A percentile compares a stretch with the other conserved stretches of the same genome.
phyloP scores from a whole-genome alignment of 2,329 filamentous ascomycete genomes.

The Kalmusia sp. region DNA sequence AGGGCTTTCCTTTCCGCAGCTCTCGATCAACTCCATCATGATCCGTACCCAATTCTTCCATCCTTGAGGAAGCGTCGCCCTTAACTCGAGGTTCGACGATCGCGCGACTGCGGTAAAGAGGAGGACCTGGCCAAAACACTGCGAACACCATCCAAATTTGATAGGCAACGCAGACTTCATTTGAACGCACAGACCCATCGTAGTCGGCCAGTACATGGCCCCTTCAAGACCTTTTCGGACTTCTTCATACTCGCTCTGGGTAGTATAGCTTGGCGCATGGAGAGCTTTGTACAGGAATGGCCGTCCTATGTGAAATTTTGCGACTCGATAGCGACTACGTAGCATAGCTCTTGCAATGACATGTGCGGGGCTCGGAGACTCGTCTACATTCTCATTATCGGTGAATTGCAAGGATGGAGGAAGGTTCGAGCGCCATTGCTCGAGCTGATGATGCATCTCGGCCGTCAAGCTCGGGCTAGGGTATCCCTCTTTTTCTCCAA shows the following conservation, averaged over 20 bases:
- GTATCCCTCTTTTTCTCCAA: conserved; percentile 49
- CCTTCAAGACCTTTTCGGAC: conserved; percentile 36
- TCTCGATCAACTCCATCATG: conserved; percentile 45
- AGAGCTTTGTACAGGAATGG: conserved; percentile 49
- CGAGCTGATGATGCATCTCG: conserved; percentile 62
- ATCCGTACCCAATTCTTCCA: conserved; percentile 46
- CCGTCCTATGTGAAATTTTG: conserved; percentile 47
- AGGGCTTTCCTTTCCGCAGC: conserved; percentile 40
- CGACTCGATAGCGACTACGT: conserved; percentile 46
- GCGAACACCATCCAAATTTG: conserved; percentile 48
- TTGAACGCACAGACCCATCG: conserved; percentile 43
- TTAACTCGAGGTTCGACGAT: conserved; percentile 34
- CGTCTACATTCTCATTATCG: conserved; percentile 39
- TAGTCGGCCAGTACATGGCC: conserved; percentile 47
- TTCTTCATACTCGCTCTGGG: conserved; percentile 40
- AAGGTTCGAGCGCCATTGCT: conserved; percentile 62
- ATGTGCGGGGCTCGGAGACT: conserved; percentile 42
- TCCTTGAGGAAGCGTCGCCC: conserved; percentile 39
- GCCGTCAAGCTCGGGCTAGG: conserved; percentile 58
- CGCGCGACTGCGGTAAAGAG: conserved; percentile 41
- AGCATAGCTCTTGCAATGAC: conserved; percentile 49
- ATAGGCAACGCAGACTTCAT: conserved; percentile 45
- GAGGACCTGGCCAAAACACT: conserved; percentile 47
- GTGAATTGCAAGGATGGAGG: conserved; percentile 57
- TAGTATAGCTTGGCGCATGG: conserved; percentile 38